A percentile compares a stretch with the other conserved stretches of the same genome.
Evolutionary conservation across 1,284 basidiomycete species (phyloP).

Genomic region (Termitomyces sp.): DNA sequence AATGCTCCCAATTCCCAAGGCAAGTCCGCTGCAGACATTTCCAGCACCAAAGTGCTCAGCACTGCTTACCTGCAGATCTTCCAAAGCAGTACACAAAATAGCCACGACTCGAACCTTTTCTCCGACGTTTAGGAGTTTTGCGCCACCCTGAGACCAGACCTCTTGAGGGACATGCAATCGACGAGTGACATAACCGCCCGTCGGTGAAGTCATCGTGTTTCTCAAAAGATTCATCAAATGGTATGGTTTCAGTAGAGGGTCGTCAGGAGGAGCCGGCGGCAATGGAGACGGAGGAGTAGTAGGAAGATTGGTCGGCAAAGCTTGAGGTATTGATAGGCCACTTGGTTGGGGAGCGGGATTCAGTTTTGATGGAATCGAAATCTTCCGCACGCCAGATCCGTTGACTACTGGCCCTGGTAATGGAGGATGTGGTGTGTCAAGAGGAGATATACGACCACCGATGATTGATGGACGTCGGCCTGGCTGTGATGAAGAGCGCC

Average conservation of each 20-base stretch:
- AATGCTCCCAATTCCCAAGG: constrained; percentile 64
- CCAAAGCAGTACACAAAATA: constrained; percentile 69
- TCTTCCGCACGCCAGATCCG: constrained; percentile 41
- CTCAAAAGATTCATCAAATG: constrained; percentile 82
- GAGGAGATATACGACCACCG: constrained; percentile 42
- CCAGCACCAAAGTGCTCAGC: constrained; percentile 72
- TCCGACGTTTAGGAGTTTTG: constrained; percentile 73
- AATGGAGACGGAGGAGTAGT: constrained; percentile 72
- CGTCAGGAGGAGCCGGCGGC: constrained; percentile 62
- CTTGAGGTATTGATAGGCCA: constrained; percentile 39
- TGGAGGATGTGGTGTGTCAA: constrained; percentile 42
- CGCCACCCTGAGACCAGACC: constrained; percentile 87
- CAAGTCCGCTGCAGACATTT: constrained; percentile 69
- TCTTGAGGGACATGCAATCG: constrained; percentile 84
- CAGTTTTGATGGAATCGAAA: constrained; percentile 55
- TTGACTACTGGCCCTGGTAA: constrained; percentile 38
- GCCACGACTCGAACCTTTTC: constrained; percentile 86
- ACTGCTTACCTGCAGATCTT: constrained; percentile 65
- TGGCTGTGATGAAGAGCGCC: constrained; percentile 65
- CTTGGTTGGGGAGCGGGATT: constrained; percentile 40
- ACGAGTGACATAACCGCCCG: constrained; percentile 86
- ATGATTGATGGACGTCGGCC: constrained; percentile 56
- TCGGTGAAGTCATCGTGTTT: constrained; percentile 74
- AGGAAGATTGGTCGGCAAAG: constrained; percentile 51
- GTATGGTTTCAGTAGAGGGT: constrained; percentile 82